Evolutionary conservation across 768 basidiomycete genomes (phyloP), one percentile per base, ranked within the genome.

Genomic region (Fistulinella prunicolor): DNA sequence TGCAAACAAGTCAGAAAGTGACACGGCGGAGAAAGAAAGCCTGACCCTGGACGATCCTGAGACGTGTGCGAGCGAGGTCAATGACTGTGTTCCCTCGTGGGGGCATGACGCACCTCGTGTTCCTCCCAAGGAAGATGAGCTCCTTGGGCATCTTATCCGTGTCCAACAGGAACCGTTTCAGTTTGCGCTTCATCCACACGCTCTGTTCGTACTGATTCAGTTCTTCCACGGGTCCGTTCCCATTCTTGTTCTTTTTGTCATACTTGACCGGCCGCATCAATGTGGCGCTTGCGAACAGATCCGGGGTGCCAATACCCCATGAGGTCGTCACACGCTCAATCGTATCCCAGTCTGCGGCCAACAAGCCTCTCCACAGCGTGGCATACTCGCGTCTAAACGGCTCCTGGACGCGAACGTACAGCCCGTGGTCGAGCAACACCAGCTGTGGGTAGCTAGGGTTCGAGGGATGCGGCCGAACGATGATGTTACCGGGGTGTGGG

Each of bases 391-490:
- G 69, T 52, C 80, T 77, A 64, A 96, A 92, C 2, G 72, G 63
- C 16, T 84, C 78, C 14, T 80, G 66, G 4, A 93, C 77, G 8
- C 73, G 72, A 32, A 94, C 88, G 61, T 95, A 96, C 10, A 97
- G 71, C 1, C 94, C 94, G 63, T 97, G 94, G 62, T 97, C 94
- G 57, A 97, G 81, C 12, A 96, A 73, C 26, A 96, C 86, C 52
- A 92, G 73, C 57, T 88, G 84, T 2, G 82, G 75, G 6, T 64
- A 57, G 36, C 26, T 44, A 3, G 52, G 42, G 17, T 56, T 44
- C 20, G 41, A 51, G 24, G 65, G 65, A 34, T 63, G 52, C 1
- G 79, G 80, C 8, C 78, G 88, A 57, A 85, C 80, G 66, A 81
- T 80, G 50, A 94, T 78, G 66, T 95, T 91, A 9, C 88, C 86